Base-by-base conservation (phyloP, 1,284 basidiomycete genomes). In the Cystobasidiaceae sp. region DNA sequence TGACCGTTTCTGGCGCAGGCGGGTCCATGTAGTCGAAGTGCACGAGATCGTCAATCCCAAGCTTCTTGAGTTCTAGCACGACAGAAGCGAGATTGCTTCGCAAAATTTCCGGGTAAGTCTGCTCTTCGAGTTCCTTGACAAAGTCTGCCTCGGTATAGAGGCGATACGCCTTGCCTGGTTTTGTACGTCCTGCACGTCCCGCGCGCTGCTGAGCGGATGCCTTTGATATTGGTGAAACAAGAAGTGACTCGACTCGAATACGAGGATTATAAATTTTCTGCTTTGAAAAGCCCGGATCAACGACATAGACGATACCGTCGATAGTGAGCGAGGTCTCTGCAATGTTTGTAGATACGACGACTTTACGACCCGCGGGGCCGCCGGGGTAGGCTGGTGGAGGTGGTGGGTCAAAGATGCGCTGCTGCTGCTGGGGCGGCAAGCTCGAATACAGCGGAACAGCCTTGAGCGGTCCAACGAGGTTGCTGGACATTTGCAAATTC, bases 71-170 rank as follows among this genome's bases (percentile, higher is more conserved):
- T 78, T 97, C 91, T 66, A 99, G 79, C 8, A 98, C 93, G 0
- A 91, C 90, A 75, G 94, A 97, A 67, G 92, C 90, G 69, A 99
- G 74, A 79, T 94, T 96, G 72, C 87, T 90, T 68, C 93, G 80
- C 69, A 97, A 76, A 73, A 98, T 97, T 79, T 98, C 94, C 0
- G 94, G 94, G 75, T 97, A 87, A 0, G 93, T 96, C 77, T 97
- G 90, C 75, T 97, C 93, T 78, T 97, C 93, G 54, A 98, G 81
- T 79, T 79, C 75, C 25, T 82, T 85, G 82, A 96, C 93, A 76
- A 96, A 98, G 78, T 97, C 94, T 75, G 91, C 91, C 78, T 97
- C 94, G 0, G 94, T 98, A 76, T 97, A 98, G 70, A 98, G 76
- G 67, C 94, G 82, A 81, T 97, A 99, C 78, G 94, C 97, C 77